A percentile compares a stretch with the other conserved stretches of the same genome.
phyloP scores from a whole-genome alignment of 2,329 filamentous ascomycete genomes.

The Sporothrix globosa region DNA sequence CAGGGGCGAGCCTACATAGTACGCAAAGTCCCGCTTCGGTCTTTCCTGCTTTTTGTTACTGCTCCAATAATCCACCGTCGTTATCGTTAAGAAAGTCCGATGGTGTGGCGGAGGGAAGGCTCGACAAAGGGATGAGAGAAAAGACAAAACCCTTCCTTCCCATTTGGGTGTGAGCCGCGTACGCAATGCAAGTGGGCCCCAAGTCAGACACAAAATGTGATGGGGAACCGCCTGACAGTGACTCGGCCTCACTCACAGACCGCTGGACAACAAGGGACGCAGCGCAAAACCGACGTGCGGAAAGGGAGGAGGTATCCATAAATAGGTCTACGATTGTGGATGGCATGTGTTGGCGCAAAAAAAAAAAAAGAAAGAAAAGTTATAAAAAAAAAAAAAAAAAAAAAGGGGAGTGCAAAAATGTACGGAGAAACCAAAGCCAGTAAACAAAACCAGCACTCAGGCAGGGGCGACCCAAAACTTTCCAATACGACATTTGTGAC shows the following conservation, averaged over 20 bases:
- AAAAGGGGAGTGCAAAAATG: not conserved
- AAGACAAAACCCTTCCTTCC: conserved; percentile 25
- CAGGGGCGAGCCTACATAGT: not conserved
- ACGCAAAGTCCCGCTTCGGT: conserved; percentile 16
- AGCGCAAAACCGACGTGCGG: not conserved
- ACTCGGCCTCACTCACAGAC: not conserved
- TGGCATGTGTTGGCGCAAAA: not conserved
- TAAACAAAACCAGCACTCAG: not conserved
- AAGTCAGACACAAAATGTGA: not conserved
- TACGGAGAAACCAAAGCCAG: not conserved
- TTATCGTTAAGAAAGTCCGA: not conserved
- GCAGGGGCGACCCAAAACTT: conserved; percentile 20
- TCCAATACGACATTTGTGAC: conserved; percentile 15
- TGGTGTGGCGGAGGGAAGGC: not conserved
- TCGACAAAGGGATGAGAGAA: not conserved
- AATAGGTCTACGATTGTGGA: conserved; percentile 9
- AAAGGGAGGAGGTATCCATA: not conserved
- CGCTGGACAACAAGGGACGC: not conserved
- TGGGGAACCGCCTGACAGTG: not conserved
- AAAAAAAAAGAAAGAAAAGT: no score
- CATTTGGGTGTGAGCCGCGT: conserved; percentile 7
- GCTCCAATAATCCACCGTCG: not conserved
- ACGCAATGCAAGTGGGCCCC: conserved; percentile 23
- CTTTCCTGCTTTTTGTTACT: conserved; percentile 20
- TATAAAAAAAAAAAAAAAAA: no score